Evolutionary conservation across 163 green algal genomes (phyloP), one percentile per base, ranked within the genome.

Genomic region (Trebouxiophyceae sp.): DNA sequence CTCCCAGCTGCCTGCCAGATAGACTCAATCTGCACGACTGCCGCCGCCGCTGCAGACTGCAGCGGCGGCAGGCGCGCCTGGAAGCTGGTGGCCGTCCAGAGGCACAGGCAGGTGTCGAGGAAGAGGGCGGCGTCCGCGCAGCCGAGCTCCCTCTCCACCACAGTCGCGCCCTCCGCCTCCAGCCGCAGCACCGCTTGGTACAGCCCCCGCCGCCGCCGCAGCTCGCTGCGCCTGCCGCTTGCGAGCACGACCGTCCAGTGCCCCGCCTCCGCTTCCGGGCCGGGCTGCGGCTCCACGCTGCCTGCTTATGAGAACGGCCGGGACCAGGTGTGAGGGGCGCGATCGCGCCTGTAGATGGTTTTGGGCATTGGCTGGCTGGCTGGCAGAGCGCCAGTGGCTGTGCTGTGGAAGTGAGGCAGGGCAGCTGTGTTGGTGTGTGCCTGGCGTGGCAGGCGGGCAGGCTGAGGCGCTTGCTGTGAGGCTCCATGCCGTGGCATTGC

Each of bases 181-280:
- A 81, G 50, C 28, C 46, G 46, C 33, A 83, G 57, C 54, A 81
- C 24, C 0, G 62, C 58, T 31, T 83, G 62, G 26, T 80, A 75
- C 58, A 83, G 62, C 22, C 50, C 45, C 2, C 68, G 67, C 28
- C 47, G 31, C 26, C 19, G 19, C 55, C 63, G 62, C 1, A 68
- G n/a, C 7, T 56, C 33, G n/a, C 67, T 71, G 33, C 26, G 5
- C 3, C 23, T 27, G 33, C 31, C 69, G 22, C 62, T 79, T 2
- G 77, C 45, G 2, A 82, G 33, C 39, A 83, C 16, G 1, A 50
- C 39, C 39, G 68, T 56, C 57, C 63, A 56, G 7, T 34, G 3
- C 54, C 50, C 20, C 34, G 47, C 20, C 46, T 8, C 47, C 28
- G 28, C n/a, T 45, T n/a, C 23, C 34, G 26, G 0, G 59, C 28